Evolutionary conservation across 257 asterid species (phyloP), one percentile per base, ranked within the genome.

Genomic region (Eustoma russellianum): DNA sequence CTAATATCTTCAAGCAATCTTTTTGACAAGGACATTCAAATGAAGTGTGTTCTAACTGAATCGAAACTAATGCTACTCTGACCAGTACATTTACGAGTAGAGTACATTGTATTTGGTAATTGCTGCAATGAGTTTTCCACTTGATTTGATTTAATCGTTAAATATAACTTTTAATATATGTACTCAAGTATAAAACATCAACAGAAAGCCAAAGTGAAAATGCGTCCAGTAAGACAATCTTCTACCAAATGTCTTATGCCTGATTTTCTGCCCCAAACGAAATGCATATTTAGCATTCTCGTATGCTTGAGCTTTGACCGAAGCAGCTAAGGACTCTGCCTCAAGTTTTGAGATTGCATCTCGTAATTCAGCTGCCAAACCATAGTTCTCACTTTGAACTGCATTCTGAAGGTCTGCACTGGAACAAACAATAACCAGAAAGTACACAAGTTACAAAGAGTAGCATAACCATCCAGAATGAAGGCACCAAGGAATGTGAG

Each of bases 211-310:
- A 38, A 7, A 38, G 9, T 38, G 12, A 38, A 11, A 11, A 38
- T 11, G 43, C 43, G 7, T 38, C 43, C 12, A 38, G 12, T 38
- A 49, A 44, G 65, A 63, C 3, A 33, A 55, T 7, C 43, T 38
- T 38, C 12, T 38, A 92, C 98, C 98, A 71, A 79, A 92, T 52
- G 59, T 58, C 78, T 79, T 84, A 70, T 92, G 97, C 77, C 75
- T 80, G 73, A 88, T 78, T 85, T 78, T 92, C 77, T 92, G 98
- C 68, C 98, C 98, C 78, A 92, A 72, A 43, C 93, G 97, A 52
- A 84, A 85, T 68, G 77, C 75, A 63, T 82, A 88, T 50, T 81
- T 78, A 28, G 86, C 90, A 76, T 67, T 83, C 70, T 81, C 83
- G 73, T 75, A 83, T 41, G 93, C 93, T 68, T 76, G 96, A 67